Percentiles rank a stretch among this genome's conserved stretches.
Conservation (phyloP, 345 rosid genomes). For the Camelina laxa region DNA sequence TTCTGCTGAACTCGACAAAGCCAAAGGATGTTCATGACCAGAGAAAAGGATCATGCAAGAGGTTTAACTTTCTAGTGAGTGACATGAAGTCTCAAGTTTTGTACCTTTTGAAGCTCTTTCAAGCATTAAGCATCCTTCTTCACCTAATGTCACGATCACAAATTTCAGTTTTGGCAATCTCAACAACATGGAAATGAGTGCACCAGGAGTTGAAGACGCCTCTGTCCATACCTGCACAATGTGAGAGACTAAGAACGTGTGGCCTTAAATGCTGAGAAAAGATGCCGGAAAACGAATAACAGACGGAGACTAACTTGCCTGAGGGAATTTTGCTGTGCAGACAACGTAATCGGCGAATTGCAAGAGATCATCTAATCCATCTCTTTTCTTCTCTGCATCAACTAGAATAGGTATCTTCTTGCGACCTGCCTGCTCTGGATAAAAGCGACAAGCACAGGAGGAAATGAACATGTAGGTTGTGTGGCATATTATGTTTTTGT, state of each 20-base stretch:
- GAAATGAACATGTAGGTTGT: slow-evolving; percentile 28
- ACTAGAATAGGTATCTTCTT: slow-evolving; percentile 78
- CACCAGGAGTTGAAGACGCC: slow-evolving; percentile 66
- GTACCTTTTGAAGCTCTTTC: slow-evolving; percentile 68
- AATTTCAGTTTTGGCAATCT: slow-evolving; percentile 74
- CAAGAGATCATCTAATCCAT: slow-evolving; percentile 75
- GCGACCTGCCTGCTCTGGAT: slow-evolving; percentile 81
- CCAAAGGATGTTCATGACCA: slow-evolving; percentile 4
- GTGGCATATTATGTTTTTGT: slow-evolving; percentile 9
- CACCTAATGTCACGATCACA: slow-evolving; percentile 86
- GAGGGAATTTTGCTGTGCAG: slow-evolving; percentile 83
- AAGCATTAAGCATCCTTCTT: slow-evolving; percentile 86
- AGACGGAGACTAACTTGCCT: slow-evolving; percentile 48
- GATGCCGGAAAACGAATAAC: background rate
- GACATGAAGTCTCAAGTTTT: slow-evolving; percentile 14
- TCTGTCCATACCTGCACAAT: slow-evolving; percentile 73
- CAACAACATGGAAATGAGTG: slow-evolving; percentile 80
- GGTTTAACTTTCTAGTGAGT: background rate
- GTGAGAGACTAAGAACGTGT: background rate
- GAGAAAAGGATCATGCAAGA: background rate
- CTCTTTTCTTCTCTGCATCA: slow-evolving; percentile 83
- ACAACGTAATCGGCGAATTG: slow-evolving; percentile 64
- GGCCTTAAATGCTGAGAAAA: background rate
- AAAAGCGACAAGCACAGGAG: slow-evolving; percentile 41
- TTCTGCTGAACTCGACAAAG: slow-evolving; percentile 40